A percentile compares a stretch with the other conserved stretches of the same genome.
Conservation (phyloP, 2,329 filamentous ascomycete genomes). For the Clarireedia paspali region DNA sequence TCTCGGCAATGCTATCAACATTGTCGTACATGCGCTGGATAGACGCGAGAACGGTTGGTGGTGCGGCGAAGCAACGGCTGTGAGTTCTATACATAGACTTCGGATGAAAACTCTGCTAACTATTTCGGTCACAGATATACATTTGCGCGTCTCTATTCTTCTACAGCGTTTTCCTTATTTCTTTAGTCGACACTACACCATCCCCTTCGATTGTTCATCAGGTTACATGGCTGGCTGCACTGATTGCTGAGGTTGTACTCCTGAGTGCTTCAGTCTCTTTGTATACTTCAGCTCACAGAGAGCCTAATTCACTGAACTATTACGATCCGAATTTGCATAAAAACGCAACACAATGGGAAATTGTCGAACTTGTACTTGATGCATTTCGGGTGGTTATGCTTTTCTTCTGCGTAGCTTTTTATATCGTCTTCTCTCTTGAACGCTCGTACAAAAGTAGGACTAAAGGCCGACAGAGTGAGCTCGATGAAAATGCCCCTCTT, state of each 20-base stretch:
- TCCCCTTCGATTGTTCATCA: constrained; percentile 77
- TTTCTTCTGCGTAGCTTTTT: constrained; percentile 44
- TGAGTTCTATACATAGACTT: constrained; percentile 38
- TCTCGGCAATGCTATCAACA: constrained; percentile 63
- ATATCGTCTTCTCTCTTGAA: constrained; percentile 42
- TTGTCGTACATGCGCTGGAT: constrained; percentile 66
- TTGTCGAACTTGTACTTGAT: constrained; percentile 58
- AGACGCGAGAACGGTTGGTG: constrained; percentile 64
- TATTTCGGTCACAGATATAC: constrained; percentile 57
- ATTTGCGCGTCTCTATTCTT: constrained; percentile 79
- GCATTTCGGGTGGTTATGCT: constrained; percentile 62
- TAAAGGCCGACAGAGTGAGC: constrained; percentile 7
- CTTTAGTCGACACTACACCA: constrained; percentile 74
- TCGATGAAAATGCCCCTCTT: constrained; percentile 55
- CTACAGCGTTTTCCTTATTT: constrained; percentile 78
- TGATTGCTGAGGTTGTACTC: constrained; percentile 67
- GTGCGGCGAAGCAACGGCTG: constrained; percentile 71
- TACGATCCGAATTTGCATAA: constrained; percentile 34
- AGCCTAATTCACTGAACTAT: constrained; percentile 36
- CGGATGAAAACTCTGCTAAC: constrained; percentile 8
- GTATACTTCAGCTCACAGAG: constrained; percentile 58
- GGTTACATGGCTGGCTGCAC: constrained; percentile 66
- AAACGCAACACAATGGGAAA: constrained; percentile 45
- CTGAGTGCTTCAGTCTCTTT: constrained; percentile 60
- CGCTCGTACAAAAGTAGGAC: constrained; percentile 18